Evolutionary conservation across 225 moss, liverwort and hornwort genomes (phyloP).

Genomic region (Marchantia polymorpha): DNA sequence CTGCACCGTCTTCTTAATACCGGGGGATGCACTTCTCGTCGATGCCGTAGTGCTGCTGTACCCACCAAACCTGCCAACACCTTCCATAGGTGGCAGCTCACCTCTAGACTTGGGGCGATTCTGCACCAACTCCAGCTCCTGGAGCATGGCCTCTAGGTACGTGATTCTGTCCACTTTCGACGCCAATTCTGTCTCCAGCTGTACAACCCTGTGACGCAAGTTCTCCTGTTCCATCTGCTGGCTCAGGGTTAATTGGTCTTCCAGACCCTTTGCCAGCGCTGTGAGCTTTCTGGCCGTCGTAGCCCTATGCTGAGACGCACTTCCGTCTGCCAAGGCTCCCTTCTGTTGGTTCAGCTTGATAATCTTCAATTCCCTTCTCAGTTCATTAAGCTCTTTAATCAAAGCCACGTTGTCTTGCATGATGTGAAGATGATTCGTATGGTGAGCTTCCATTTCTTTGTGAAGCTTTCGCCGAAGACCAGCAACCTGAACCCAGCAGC

Average conservation of each 20-base stretch:
- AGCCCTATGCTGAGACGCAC: constrained; percentile 1
- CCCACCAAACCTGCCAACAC: neutral
- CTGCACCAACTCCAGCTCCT: constrained; percentile 35
- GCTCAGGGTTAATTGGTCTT: constrained; percentile 17
- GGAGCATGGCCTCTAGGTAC: constrained; percentile 27
- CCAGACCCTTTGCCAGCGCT: neutral
- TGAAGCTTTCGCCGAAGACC: constrained; percentile 60
- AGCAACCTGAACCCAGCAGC: constrained; percentile 43
- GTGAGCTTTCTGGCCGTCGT: constrained; percentile 16
- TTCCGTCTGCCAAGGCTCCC: constrained; percentile 2
- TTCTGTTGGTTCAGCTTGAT: constrained; percentile 39
- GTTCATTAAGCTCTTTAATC: constrained; percentile 49
- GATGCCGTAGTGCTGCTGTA: neutral
- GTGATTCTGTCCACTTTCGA: constrained; percentile 22
- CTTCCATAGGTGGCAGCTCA: constrained; percentile 42
- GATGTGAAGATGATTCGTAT: constrained; percentile 41
- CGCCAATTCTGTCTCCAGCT: constrained; percentile 33
- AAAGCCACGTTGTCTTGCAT: constrained; percentile 57
- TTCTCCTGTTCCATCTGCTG: constrained; percentile 35
- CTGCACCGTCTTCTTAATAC: constrained; percentile 10
- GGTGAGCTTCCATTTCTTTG: constrained; percentile 57
- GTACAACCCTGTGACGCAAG: constrained; percentile 32
- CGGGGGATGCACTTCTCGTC: neutral
- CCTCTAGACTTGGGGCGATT: constrained; percentile 46
- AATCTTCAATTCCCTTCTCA: constrained; percentile 38